phyloP scores from a whole-genome alignment of 2,329 filamentous ascomycete species.

The Nannizziopsis barbatae region DNA sequence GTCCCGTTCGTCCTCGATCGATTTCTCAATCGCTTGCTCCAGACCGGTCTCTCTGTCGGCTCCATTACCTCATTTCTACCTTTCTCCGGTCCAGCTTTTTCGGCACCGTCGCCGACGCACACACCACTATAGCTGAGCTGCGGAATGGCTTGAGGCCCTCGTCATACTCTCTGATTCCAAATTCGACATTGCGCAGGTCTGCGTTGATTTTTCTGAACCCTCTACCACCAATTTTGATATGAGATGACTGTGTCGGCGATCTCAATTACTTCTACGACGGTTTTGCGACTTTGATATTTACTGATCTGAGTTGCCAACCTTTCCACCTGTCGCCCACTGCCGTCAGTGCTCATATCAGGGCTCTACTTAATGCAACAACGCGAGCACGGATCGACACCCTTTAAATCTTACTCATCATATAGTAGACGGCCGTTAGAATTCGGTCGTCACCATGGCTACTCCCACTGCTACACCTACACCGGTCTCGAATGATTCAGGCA shows the following conservation, averaged over 20 bases:
- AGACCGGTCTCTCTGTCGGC: neutral
- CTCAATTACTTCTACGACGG: too few relatives aligned
- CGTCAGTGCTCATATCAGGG: too few relatives aligned
- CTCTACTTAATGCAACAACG: neutral
- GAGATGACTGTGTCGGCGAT: neutral
- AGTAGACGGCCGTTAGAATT: neutral
- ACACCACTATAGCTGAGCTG: too few relatives aligned
- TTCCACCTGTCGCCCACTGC: too few relatives aligned
- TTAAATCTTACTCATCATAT: neutral
- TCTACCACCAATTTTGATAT: neutral
- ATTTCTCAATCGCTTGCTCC: neutral
- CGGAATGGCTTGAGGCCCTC: too few relatives aligned
- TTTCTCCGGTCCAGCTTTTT: neutral
- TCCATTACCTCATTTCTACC: neutral
- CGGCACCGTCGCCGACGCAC: neutral
- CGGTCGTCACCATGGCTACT: constrained; percentile 1
- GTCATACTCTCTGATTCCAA: too few relatives aligned
- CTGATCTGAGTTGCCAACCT: too few relatives aligned
- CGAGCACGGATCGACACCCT: neutral
- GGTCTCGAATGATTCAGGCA: neutral
- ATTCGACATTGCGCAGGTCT: neutral
- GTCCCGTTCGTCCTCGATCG: neutral
- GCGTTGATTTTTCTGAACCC: neutral
- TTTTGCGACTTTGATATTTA: too few relatives aligned
- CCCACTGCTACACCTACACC: constrained; percentile 2